Evolutionary conservation across 352 stramenopile species (phyloP).

Genomic region (Pythium aquatile): DNA sequence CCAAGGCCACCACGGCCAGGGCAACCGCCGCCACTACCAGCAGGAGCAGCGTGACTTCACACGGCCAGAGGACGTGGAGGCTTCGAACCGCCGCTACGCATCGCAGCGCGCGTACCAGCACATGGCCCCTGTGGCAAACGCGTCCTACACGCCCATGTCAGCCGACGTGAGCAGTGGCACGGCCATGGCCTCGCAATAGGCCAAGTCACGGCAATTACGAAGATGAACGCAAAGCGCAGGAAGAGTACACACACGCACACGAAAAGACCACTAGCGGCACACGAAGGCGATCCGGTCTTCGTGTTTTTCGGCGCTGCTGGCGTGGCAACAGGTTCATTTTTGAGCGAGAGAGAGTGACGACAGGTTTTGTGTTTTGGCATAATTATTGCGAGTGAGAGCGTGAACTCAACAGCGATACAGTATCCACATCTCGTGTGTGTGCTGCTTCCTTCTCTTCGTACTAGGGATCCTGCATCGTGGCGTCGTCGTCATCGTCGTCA

Average conservation of each 20-base stretch:
- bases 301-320: slow-evolving; percentile 3
- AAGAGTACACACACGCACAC: neutral
- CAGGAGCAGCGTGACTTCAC: slow-evolving; percentile 69
- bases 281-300: neutral
- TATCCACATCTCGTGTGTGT: neutral
- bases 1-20: slow-evolving; percentile 12
- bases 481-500: neutral
- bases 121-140: slow-evolving; percentile 63
- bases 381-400: slow-evolving; percentile 14
- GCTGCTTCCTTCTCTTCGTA: neutral
- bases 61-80: slow-evolving; percentile 63
- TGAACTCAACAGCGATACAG: slow-evolving; percentile 7
- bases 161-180: slow-evolving; percentile 67
- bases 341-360: neutral
- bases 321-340: neutral
- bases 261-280: neutral
- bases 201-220: neutral
- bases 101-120: slow-evolving; percentile 80
- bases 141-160: slow-evolving; percentile 64
- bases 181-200: slow-evolving; percentile 52
- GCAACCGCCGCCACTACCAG: slow-evolving; percentile 33
- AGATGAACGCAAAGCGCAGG: neutral
- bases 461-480: neutral
- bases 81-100: slow-evolving; percentile 78
- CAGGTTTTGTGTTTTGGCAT: slow-evolving; percentile 10